Percentiles rank a stretch among this genome's conserved stretches.
phyloP scores from a whole-genome alignment of 768 basidiomycete species.

The Tulasnella sp. region DNA sequence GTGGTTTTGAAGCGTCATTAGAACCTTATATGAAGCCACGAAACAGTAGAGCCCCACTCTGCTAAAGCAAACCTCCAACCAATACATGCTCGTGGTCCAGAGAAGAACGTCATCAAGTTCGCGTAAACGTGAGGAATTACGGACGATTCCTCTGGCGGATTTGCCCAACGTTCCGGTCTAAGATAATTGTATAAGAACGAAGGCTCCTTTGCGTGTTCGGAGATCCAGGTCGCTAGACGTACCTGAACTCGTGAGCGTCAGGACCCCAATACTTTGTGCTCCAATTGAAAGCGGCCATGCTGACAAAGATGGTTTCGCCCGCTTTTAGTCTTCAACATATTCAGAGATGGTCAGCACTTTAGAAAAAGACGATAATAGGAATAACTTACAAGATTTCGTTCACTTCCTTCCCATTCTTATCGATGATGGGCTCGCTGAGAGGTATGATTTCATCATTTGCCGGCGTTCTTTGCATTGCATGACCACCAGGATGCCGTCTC shows the following conservation, averaged over 20 bases:
- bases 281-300: constrained; percentile 29
- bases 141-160: constrained; percentile 5
- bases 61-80: constrained; percentile 33
- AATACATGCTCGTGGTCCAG: constrained; percentile 35
- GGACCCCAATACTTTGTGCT: constrained; percentile 36
- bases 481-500: constrained; percentile 59
- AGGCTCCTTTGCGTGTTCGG: neutral
- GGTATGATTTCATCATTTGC: constrained; percentile 60
- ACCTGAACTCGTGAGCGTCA: constrained; percentile 36
- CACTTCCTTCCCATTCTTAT: constrained; percentile 49
- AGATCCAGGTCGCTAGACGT: neutral
- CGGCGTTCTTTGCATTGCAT: constrained; percentile 50
- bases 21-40: too few relatives aligned
- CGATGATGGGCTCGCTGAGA: constrained; percentile 52
- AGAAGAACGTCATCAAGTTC: constrained; percentile 31
- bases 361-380: neutral
- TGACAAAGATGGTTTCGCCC: constrained; percentile 32
- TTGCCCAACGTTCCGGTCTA: constrained; percentile 34
- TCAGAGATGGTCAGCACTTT: neutral
- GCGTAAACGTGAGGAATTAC: constrained; percentile 28
- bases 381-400: constrained; percentile 48
- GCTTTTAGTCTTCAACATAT: constrained; percentile 19
- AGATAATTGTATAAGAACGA: neutral
- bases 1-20: neutral
- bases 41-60: constrained; percentile 11